Evolutionary conservation across 169 alveolate species (phyloP), one percentile per base, ranked within the genome.

Genomic region (Plasmodium cynomolgi): DNA sequence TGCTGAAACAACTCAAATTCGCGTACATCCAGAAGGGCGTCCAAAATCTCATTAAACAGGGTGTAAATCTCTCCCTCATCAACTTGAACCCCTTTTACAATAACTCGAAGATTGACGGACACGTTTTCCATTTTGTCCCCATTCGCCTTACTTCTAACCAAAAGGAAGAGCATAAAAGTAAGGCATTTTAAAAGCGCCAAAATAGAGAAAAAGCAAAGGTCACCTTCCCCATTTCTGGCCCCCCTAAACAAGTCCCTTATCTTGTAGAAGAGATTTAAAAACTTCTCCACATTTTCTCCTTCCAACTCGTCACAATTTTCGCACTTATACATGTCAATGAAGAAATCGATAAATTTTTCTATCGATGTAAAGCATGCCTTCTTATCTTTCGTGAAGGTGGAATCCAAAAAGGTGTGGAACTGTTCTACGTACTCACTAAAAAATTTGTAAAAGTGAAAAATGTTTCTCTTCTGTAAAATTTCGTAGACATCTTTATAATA

Each of bases 1-100:
- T 90, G 90, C 29, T 90, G 84, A 80, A 80, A 90, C 33, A 90
- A 44, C 37, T 90, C 94, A 90, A 29, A 90, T 39, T 90, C 94
- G 20, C 54, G 15, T 79, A 80, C 74, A 26, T 90, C 84, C 68
- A 26, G 7, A 62, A 90, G 74, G 15, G 47, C 72, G 15, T 81
- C 86, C 50, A 90, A 34, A 37, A 90, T 62, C 6, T 80, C 83
- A 26, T 80, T 85, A 80, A 58, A 90, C 29, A 31, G 11, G 39
- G 31, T 47, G 50, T 90, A 90, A 3, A 90, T 37, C 54, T 90
- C 88, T 8, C 6, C 26, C 11, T 39, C 34, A 44, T 90, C 74
- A 47, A 80, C 26, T 58, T 37, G 8, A 17, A 50, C 74, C 17
- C 29, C 29, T 17, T 62, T 81, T 56, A 58, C 75, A 56, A 31